phyloP scores from a whole-genome alignment of 2,329 filamentous ascomycete species.

The Fusarium decemcellulare region DNA sequence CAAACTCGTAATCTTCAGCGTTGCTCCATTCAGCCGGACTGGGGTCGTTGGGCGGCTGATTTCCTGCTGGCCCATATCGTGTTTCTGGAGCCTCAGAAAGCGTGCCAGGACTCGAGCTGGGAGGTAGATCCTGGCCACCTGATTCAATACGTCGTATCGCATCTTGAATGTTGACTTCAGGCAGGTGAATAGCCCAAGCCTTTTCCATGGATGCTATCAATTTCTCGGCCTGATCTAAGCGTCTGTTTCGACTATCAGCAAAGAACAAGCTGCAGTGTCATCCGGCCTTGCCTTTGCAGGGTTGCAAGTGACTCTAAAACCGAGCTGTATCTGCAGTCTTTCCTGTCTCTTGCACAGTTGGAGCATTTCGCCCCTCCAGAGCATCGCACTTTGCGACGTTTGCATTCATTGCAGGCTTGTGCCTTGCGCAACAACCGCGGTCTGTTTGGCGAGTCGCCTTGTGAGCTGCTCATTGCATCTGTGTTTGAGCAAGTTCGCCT shows the following conservation, averaged over 20 bases:
- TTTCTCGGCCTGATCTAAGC: slow-evolving; percentile 12
- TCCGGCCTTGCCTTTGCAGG: slow-evolving; percentile 4
- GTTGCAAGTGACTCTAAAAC: neutral
- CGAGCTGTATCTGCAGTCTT: slow-evolving; percentile 17
- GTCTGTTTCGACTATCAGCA: neutral
- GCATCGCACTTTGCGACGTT: slow-evolving; percentile 28
- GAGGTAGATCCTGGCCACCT: neutral
- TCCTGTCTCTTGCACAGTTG: slow-evolving; percentile 16
- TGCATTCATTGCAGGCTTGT: slow-evolving; percentile 29
- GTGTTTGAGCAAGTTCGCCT: no score
- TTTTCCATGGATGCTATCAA: slow-evolving; percentile 23
- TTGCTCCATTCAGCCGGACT: slow-evolving; percentile 22
- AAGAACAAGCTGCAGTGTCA: neutral
- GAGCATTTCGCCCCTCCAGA: slow-evolving; percentile 19
- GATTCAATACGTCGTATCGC: slow-evolving; percentile 8
- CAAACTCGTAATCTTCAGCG: slow-evolving; percentile 29
- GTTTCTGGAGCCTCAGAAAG: slow-evolving; percentile 17
- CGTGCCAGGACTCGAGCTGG: neutral
- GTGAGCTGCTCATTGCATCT: slow-evolving; percentile 16
- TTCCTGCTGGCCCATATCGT: slow-evolving; percentile 6
- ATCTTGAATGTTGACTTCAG: slow-evolving; percentile 8
- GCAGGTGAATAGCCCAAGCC: slow-evolving; percentile 19
- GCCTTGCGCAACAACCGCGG: slow-evolving; percentile 10
- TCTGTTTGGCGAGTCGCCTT: slow-evolving; percentile 4
- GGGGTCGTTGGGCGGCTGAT: slow-evolving; percentile 7